Conservation (phyloP, 2,329 filamentous ascomycete genomes). For the Beauveria sp. region DNA sequence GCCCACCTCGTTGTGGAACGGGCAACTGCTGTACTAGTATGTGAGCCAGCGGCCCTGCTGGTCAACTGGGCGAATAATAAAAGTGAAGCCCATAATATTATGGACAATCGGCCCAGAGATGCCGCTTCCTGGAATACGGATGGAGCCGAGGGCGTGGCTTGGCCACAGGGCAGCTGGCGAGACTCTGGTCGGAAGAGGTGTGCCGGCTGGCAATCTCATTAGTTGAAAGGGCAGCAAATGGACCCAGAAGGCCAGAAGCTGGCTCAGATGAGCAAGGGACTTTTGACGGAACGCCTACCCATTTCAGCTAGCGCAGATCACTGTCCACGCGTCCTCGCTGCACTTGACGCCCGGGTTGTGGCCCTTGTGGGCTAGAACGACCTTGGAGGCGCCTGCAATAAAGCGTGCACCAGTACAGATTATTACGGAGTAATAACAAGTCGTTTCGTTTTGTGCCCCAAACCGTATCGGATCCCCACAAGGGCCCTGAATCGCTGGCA, state of each 20-base stretch:
- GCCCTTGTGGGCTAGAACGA: conserved; percentile 2
- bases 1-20: background rate
- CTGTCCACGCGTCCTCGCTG: conserved; percentile 8
- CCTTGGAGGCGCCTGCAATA: background rate
- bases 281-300: background rate
- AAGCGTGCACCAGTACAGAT: background rate
- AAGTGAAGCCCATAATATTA: background rate
- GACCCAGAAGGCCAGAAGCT: background rate
- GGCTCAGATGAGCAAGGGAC: conserved; percentile 2
- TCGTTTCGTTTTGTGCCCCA: background rate
- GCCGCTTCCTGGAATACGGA: conserved; percentile 6
- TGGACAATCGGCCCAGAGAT: conserved; percentile 5
- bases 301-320: conserved; percentile 7
- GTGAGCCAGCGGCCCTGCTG: no score
- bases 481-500: background rate
- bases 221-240: no score
- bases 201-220: conserved; percentile 5
- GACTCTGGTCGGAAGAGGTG: background rate
- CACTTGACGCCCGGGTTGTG: background rate
- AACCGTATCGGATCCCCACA: background rate
- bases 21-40: background rate
- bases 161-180: conserved; percentile 3
- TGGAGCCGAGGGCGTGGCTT: conserved; percentile 9
- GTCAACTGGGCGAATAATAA: no score
- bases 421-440: no score